A percentile compares a stretch with the other conserved stretches of the same genome.
phyloP scores from a whole-genome alignment of 169 alveolate genomes.

The Cyclospora cayetanensis region DNA sequence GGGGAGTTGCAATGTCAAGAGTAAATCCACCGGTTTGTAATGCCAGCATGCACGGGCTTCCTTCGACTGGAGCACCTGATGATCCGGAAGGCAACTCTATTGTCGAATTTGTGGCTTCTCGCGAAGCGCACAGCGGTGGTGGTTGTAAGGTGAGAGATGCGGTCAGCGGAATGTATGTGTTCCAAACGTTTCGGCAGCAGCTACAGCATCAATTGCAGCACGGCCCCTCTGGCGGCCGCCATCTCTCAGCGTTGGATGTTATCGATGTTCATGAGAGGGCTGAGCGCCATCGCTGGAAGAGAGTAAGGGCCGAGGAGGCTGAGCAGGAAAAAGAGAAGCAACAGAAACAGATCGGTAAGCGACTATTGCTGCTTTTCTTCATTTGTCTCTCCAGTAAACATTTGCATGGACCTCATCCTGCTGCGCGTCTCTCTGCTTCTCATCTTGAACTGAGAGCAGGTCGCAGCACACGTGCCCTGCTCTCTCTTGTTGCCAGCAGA shows the following conservation, averaged over 20 bases:
- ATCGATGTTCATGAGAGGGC: neutral
- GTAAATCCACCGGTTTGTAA: too few relatives aligned
- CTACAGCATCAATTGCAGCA: conserved; percentile 49
- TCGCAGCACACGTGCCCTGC: too few relatives aligned
- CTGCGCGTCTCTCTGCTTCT: too few relatives aligned
- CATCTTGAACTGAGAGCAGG: too few relatives aligned
- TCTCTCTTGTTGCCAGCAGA: too few relatives aligned
- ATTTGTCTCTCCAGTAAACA: too few relatives aligned
- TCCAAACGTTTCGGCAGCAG: conserved; percentile 51
- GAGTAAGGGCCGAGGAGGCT: neutral
- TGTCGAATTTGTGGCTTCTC: neutral
- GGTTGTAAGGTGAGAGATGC: conserved; percentile 37
- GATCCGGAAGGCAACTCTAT: neutral
- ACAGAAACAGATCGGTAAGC: conserved; percentile 17
- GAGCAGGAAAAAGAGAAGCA: conserved; percentile 5
- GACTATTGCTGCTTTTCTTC: neutral
- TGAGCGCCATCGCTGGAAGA: neutral
- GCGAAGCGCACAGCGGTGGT: conserved; percentile 44
- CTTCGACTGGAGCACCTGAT: neutral
- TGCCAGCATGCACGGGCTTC: too few relatives aligned
- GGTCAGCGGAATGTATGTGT: conserved; percentile 40
- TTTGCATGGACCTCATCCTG: too few relatives aligned
- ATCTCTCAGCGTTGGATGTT: conserved; percentile 41
- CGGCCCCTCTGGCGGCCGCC: conserved; percentile 15
- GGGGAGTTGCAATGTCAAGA: neutral